A percentile compares a stretch with the other conserved stretches of the same genome.
phyloP scores from a whole-genome alignment of 805 yeast species.

The Pichia occidentalis region DNA sequence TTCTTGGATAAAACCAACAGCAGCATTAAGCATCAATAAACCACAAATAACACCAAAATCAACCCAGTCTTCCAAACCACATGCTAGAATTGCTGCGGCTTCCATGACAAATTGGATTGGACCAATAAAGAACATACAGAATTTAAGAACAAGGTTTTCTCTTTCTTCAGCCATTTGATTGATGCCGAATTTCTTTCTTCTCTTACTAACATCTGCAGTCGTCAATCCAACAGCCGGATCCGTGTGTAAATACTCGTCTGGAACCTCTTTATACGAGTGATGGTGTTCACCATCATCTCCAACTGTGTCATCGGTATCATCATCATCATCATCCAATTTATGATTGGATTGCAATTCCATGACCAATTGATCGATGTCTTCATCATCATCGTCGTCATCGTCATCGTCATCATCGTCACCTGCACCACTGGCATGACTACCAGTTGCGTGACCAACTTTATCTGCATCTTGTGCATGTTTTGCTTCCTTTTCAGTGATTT shows the following conservation, averaged over 20 bases:
- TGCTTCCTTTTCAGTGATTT: no score
- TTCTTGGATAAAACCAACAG: conserved; percentile 95
- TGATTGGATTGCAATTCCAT: conserved; percentile 70
- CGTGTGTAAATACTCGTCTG: conserved; percentile 80
- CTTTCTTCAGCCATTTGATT: conserved; percentile 88
- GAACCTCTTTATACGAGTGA: conserved; percentile 65
- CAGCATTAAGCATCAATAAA: conserved; percentile 77
- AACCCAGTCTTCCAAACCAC: conserved; percentile 97
- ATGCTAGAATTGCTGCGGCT: conserved; percentile 92
- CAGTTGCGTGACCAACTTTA: conserved; percentile 25
- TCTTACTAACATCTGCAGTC: conserved; percentile 66
- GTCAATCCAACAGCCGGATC: conserved; percentile 72
- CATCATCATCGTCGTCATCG: conserved; percentile 35
- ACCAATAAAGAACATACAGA: conserved; percentile 83
- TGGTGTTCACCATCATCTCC: conserved; percentile 40
- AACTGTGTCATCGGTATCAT: conserved; percentile 41
- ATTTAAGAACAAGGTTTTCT: conserved; percentile 73
- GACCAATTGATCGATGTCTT: conserved; percentile 64
- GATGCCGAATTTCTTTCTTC: conserved; percentile 86
- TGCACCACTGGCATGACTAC: conserved; percentile 18
- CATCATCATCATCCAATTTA: conserved; percentile 39
- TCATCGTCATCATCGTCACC: conserved; percentile 43
- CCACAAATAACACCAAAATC: conserved; percentile 97
- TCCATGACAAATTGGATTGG: conserved; percentile 97
- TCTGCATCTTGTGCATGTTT: conserved; percentile 9